Percentiles rank a stretch among this genome's conserved stretches.
Evolutionary conservation across 371 early-diverging fungal genomes (phyloP).

Genomic region (Rhizopus microsporus): DNA sequence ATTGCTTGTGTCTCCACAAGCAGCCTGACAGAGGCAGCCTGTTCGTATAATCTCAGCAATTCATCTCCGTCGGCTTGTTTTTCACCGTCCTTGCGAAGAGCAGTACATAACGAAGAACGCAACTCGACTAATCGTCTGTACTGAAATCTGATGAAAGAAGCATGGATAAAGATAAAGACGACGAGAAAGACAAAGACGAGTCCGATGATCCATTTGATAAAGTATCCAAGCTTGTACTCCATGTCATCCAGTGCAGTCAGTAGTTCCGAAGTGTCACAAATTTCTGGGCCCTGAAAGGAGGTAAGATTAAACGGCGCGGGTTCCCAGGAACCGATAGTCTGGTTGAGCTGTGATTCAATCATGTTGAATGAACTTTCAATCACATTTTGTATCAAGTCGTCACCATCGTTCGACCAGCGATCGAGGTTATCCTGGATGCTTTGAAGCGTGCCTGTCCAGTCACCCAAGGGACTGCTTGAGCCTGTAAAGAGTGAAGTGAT

Average conservation of each 20-base stretch:
- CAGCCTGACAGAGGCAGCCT: too few species aligned
- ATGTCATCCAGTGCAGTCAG: background rate
- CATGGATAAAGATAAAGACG: too few species aligned
- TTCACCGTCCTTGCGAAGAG: too few species aligned
- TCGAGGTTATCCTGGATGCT: slow-evolving; percentile 1
- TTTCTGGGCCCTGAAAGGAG: background rate
- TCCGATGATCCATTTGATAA: background rate
- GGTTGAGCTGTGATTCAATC: slow-evolving; percentile 26
- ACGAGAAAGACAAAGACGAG: background rate
- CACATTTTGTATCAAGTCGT: slow-evolving; percentile 11
- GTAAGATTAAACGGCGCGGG: background rate
- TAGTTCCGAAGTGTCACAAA: background rate
- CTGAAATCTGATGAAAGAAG: too few species aligned
- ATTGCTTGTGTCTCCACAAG: too few species aligned
- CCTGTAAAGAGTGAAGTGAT: slow-evolving; percentile 17
- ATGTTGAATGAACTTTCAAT: slow-evolving; percentile 28
- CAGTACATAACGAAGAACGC: too few species aligned
- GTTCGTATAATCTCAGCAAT: too few species aligned
- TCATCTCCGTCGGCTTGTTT: too few species aligned
- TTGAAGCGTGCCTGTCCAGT: slow-evolving; percentile 25
- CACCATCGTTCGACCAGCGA: slow-evolving; percentile 28
- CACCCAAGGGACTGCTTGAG: background rate
- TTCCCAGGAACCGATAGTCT: slow-evolving; percentile 13
- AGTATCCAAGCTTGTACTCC: background rate
- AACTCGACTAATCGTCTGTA: too few species aligned